Evolutionary conservation across 1,139 yeast species (phyloP).

Genomic region (Hyphopichia burtonii): DNA sequence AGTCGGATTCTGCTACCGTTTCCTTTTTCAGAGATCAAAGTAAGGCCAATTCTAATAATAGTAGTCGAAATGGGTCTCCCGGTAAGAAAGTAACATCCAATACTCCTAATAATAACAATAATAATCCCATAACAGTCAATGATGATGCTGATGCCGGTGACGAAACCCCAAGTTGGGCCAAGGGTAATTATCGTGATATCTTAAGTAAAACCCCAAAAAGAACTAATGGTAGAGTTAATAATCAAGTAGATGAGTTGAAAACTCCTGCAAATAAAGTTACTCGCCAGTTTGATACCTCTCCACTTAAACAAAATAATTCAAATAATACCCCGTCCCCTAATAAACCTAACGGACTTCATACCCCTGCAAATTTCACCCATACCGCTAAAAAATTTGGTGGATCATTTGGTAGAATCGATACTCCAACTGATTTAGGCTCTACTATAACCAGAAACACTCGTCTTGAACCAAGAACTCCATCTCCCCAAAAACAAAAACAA

Average conservation of each 20-base stretch:
- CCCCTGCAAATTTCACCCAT: neutral
- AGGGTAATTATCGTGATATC: constrained; percentile 13
- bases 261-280: constrained; percentile 1
- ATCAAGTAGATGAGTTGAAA: neutral
- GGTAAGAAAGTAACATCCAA: constrained; percentile 12
- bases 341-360: neutral
- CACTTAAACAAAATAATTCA: neutral
- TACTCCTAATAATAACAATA: constrained; percentile 15
- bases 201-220: constrained; percentile 3
- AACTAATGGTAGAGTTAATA: neutral
- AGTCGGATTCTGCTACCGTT: constrained; percentile 46
- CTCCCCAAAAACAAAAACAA: constrained; percentile 8
- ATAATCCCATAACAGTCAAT: neutral
- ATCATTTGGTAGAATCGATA: neutral
- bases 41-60: constrained; percentile 18
- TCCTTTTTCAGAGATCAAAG: constrained; percentile 38
- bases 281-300: neutral
- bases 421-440: constrained; percentile 1
- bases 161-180: constrained; percentile 25
- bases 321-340: neutral
- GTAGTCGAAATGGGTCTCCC: constrained; percentile 23
- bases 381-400: constrained; percentile 1
- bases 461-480: constrained; percentile 12
- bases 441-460: constrained; percentile 3
- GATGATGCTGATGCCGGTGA: constrained; percentile 10